phyloP scores from a whole-genome alignment of 257 asterid species.

The Solanum piurae region DNA sequence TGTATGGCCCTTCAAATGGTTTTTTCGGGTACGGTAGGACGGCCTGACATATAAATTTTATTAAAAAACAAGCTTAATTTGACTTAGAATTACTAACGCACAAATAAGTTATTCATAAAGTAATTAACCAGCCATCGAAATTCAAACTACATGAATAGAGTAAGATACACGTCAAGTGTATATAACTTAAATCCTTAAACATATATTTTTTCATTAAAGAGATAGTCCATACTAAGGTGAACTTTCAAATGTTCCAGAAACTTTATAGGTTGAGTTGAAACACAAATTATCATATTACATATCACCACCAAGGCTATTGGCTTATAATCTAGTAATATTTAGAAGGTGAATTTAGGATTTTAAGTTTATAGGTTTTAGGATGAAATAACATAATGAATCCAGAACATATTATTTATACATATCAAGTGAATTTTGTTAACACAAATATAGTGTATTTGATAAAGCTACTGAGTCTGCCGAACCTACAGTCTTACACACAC shows the following conservation, averaged over 20 bases:
- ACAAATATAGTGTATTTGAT: no score
- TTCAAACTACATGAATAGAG: background rate
- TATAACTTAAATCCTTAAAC: background rate
- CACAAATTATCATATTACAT: background rate
- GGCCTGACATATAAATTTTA: background rate
- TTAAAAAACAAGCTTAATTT: background rate
- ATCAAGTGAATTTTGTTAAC: background rate
- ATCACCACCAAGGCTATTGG: background rate
- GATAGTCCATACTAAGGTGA: background rate
- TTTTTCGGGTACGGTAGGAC: background rate
- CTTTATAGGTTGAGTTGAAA: background rate
- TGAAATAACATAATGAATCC: background rate
- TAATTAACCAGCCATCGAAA: background rate
- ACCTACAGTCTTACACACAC: background rate
- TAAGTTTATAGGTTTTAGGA: background rate
- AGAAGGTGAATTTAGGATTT: background rate
- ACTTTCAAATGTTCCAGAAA: background rate
- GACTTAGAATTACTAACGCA: background rate
- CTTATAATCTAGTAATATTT: background rate
- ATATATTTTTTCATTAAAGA: background rate
- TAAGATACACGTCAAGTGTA: background rate
- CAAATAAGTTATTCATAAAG: background rate
- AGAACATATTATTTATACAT: background rate
- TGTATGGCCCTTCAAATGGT: constrained; percentile 23
- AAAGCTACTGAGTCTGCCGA: background rate